Evolutionary conservation across 768 basidiomycete species (phyloP), one percentile per base, ranked within the genome.

Genomic region (Tylopilus rubrobrunneus): DNA sequence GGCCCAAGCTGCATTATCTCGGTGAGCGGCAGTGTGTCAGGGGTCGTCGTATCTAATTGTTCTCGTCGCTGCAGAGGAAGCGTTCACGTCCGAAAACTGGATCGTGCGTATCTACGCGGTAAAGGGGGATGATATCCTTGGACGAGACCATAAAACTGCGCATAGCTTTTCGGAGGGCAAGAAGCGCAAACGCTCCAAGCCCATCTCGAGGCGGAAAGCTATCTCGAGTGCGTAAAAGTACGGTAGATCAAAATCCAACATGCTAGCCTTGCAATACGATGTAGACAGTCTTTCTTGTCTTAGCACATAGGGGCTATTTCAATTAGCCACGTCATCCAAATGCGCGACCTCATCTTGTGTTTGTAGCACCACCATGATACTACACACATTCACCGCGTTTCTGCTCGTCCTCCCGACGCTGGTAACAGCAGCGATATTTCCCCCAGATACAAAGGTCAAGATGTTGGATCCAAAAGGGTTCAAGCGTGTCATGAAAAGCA

Each of bases 71-170:
- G 10, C 57, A 92, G 92, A 99, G 58, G 97, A 99, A 72, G 97
- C 96, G 8, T 99, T 95, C 77, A 99, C 97, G 2, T 92, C 93
- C 7, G 97, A 99, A 76, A 99, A 99, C 73, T 99, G 97, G 97
- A 96, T 99, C 60, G 96, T 93, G 54, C 88, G 97, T 36, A 96
- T 99, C 65, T 99, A 91, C 66, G 78, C 91, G 65, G 97, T 98
- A 42, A 94, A 91, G 74, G 93, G 92, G 65, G 93, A 97, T 48
- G 97, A 98, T 69, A 71, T 82, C 15, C 78, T 99, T 2, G 95
- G 94, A 28, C 83, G 97, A 55, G 92, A 98, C 62, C 82, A 87
- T 49, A 93, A 92, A 77, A 84, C 75, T 50, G 96, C 92, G 4
- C 89, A 88, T 52, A 85, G 86, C 25, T 99, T 98, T 63, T 76